phyloP scores from a whole-genome alignment of 371 early-diverging fungal genomes.

The Fennellomyces sp. region DNA sequence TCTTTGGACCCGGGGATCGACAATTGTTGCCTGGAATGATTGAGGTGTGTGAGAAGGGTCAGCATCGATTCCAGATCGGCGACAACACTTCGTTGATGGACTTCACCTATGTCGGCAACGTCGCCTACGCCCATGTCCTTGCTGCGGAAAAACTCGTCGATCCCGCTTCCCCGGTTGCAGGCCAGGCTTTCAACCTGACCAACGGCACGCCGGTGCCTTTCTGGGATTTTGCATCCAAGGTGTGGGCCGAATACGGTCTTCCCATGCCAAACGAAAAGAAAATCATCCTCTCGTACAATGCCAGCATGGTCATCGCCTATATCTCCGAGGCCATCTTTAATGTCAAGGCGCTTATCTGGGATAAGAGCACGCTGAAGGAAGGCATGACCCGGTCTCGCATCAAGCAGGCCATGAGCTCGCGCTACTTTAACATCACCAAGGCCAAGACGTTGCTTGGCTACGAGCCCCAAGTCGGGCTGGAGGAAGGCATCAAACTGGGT shows the following conservation, averaged over 20 bases:
- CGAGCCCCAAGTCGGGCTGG: slow-evolving; percentile 70
- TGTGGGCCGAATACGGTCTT: slow-evolving; percentile 64
- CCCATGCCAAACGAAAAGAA: slow-evolving; percentile 47
- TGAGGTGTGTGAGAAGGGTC: slow-evolving; percentile 73
- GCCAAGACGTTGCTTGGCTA: slow-evolving; percentile 81
- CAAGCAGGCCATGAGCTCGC: slow-evolving; percentile 73
- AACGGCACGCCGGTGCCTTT: slow-evolving; percentile 93
- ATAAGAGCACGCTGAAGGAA: slow-evolving; percentile 52
- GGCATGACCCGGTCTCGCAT: slow-evolving; percentile 69
- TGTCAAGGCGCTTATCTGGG: slow-evolving; percentile 47
- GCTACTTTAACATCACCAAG: slow-evolving; percentile 82
- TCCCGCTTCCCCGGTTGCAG: slow-evolving; percentile 44
- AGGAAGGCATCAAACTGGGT: slow-evolving; percentile 69
- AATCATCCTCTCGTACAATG: slow-evolving; percentile 48
- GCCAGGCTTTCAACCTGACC: slow-evolving; percentile 89
- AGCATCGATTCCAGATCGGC: slow-evolving; percentile 85
- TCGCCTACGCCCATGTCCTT: slow-evolving; percentile 88
- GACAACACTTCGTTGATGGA: slow-evolving; percentile 86
- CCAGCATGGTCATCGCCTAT: slow-evolving; percentile 53
- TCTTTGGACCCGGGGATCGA: slow-evolving; percentile 92
- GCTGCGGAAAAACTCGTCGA: slow-evolving; percentile 78
- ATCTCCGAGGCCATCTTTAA: slow-evolving; percentile 52
- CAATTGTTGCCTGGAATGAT: slow-evolving; percentile 82
- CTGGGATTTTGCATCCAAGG: slow-evolving; percentile 83
- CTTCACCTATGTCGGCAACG: slow-evolving; percentile 93